These are phyloP conservation scores for Ceratocystis lukuohia DNA, from an alignment of 2,329 filamentous ascomycete genomes.

Conservation along the genomic window DNA sequence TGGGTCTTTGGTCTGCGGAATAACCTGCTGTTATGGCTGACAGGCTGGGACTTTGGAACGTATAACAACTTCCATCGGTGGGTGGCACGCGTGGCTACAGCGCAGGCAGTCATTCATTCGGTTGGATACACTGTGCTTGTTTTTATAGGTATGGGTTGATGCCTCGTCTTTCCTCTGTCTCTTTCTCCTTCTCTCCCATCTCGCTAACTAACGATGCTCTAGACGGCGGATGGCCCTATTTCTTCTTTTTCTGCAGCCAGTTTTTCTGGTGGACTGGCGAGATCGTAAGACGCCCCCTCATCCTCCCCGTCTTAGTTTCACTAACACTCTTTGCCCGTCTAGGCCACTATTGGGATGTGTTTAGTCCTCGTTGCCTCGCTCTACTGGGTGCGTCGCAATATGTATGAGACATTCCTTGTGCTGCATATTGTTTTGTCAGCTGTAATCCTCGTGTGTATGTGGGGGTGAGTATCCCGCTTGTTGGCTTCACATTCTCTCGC, in stretches of 20 bases:
- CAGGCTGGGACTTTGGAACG: slow-evolving; percentile 54
- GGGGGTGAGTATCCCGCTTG: slow-evolving; percentile 30
- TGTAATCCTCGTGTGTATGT: slow-evolving; percentile 37
- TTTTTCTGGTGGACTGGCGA: slow-evolving; percentile 40
- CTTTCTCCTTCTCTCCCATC: background rate
- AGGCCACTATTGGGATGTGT: slow-evolving; percentile 36
- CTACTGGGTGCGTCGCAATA: slow-evolving; percentile 37
- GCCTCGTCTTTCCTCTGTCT: slow-evolving; percentile 9
- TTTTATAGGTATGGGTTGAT: slow-evolving; percentile 24
- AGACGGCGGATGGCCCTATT: slow-evolving; percentile 31
- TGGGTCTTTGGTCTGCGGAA: slow-evolving; percentile 57
- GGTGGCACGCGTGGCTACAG: slow-evolving; percentile 47
- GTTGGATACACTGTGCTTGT: slow-evolving; percentile 42
- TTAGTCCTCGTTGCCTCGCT: slow-evolving; percentile 35
- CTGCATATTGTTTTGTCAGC: slow-evolving; percentile 40
- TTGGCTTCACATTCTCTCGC: background rate
- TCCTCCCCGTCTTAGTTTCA: background rate
- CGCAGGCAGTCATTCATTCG: slow-evolving; percentile 50
- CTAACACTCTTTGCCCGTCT: background rate
- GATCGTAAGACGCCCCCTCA: slow-evolving; percentile 28
- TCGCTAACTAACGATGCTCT: background rate
- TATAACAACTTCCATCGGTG: slow-evolving; percentile 57
- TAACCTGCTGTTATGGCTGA: slow-evolving; percentile 51
- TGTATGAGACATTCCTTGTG: slow-evolving; percentile 40
- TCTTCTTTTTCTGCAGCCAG: slow-evolving; percentile 28